Base-by-base conservation (phyloP, 495 filamentous ascomycete genomes). In the Penicillium coprophilum region DNA sequence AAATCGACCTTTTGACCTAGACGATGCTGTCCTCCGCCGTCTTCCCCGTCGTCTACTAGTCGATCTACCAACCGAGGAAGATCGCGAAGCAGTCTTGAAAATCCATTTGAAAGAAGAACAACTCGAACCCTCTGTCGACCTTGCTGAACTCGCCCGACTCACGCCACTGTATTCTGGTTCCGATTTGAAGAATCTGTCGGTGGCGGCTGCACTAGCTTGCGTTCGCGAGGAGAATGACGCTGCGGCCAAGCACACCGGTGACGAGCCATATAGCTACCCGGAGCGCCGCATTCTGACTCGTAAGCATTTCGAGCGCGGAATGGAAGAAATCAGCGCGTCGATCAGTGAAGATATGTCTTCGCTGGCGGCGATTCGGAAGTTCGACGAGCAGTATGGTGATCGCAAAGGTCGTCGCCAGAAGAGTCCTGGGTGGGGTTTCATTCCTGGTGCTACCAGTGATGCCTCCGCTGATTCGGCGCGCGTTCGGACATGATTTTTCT, bases 101-200 rank as follows among this genome's bases (percentile, higher is more conserved):
- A 95, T 98, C 50, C 91, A 96, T 67, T 80, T 98, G 27, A 85
- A 86, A 58, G 84, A 86, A 45, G 94, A 98, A 71, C 57, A 70
- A 2, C 71, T 97, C 0, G 88, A 87, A 21, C 64, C 74, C 0
- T 77, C 81, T 1, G 89, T 97, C 8, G 84, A 88, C 20, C 72
- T 97, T 1, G 72, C 80, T 6, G 76, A 83, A 2, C 71, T 97
- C 20, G 89, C 92, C 0, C 78, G 77, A 5, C 83, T 86, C 24
- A 97, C 95, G 0, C 86, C 90, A 0, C 80, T 97, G n/a, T 97
- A 97, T 70, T 96, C 92, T 0, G 94, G 94, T n/a, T 92, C 87
- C 2, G 94, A 98, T 65, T 77, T 97, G 23, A 98, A 98, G 78
- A 97, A 98, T 58, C 65, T 97, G 13, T 89, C 84, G 34, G 95